A percentile compares a stretch with the other conserved stretches of the same genome.
These are phyloP conservation scores for Pouteria campechiana DNA, from an alignment of 179 eudicot species.

Conservation along the genomic window DNA sequence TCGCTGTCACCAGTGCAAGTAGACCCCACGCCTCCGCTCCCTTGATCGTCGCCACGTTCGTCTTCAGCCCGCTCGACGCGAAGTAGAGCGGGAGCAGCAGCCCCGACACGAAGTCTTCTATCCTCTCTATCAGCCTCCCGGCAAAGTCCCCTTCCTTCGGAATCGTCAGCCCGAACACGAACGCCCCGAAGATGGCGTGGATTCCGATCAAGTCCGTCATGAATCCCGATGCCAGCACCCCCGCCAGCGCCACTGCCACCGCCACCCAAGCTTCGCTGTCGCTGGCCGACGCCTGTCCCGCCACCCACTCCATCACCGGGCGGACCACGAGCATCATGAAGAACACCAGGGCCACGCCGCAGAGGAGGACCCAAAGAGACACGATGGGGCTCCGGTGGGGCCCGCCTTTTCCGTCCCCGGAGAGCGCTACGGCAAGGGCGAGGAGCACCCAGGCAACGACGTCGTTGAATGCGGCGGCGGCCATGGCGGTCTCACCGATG, in stretches of 20 bases:
- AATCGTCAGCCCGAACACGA: slow-evolving; percentile 12
- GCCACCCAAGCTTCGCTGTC: slow-evolving; percentile 14
- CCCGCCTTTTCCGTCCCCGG: no score
- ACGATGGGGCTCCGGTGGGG: slow-evolving; percentile 21
- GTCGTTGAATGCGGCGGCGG: slow-evolving; percentile 7
- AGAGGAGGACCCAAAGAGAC: slow-evolving; percentile 23
- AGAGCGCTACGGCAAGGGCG: slow-evolving; percentile 2
- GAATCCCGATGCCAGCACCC: slow-evolving; percentile 25
- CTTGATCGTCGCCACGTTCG: slow-evolving; percentile 12
- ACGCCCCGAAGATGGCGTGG: slow-evolving; percentile 19
- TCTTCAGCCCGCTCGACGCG: slow-evolving; percentile 18
- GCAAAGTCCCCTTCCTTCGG: slow-evolving; percentile 17
- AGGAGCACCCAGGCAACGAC: slow-evolving; percentile 5
- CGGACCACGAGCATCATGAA: slow-evolving; percentile 13
- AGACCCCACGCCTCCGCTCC: slow-evolving; percentile 17
- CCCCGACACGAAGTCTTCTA: slow-evolving; percentile 16
- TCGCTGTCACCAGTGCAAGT: slow-evolving; percentile 10
- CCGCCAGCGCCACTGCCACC: slow-evolving; percentile 19
- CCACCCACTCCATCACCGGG: slow-evolving; percentile 25
- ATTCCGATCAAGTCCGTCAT: slow-evolving; percentile 16
- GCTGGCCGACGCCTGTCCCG: slow-evolving; percentile 10
- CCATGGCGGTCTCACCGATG: slow-evolving; percentile 3
- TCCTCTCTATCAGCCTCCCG: slow-evolving; percentile 13
- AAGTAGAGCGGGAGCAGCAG: slow-evolving; percentile 17
- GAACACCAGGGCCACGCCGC: slow-evolving; percentile 22